Evolutionary conservation across 106 monocot species (phyloP).

Genomic region (Vanilla planifolia): DNA sequence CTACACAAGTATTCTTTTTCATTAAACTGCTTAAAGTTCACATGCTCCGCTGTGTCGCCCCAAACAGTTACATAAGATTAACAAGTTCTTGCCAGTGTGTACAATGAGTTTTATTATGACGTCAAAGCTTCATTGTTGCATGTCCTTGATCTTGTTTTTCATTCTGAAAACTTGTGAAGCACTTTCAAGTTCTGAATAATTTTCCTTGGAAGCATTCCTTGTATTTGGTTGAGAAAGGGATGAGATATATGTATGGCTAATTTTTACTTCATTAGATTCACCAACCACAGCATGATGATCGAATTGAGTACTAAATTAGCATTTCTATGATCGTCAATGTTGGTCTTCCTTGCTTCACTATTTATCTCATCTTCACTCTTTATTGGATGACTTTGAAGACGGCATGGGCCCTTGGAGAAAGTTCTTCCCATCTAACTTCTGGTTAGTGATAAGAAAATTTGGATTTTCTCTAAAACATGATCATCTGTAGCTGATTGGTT

Average conservation of each 20-base stretch:
- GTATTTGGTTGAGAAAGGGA: neutral
- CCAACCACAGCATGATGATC: neutral
- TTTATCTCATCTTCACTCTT: neutral
- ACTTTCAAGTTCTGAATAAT: conserved; percentile 1
- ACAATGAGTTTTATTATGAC: neutral
- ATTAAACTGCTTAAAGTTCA: neutral
- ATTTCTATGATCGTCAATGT: neutral
- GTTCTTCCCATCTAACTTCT: conserved; percentile 1
- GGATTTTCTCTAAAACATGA: neutral
- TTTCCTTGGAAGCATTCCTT: neutral
- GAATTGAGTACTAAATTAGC: neutral
- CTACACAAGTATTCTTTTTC: neutral
- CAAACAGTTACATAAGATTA: neutral
- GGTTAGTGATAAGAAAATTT: neutral
- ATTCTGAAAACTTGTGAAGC: conserved; percentile 1
- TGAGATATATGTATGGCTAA: neutral
- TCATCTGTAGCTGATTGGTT: too few species aligned
- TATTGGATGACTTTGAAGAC: neutral
- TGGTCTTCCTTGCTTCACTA: neutral
- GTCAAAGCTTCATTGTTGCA: neutral
- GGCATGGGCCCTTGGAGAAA: neutral
- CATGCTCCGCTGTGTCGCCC: neutral
- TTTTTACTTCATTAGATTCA: neutral
- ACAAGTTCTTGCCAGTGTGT: too few species aligned
- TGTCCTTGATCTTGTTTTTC: neutral